Base-by-base conservation (phyloP, 2,329 filamentous ascomycete genomes). In the Diaporthe sp. region DNA sequence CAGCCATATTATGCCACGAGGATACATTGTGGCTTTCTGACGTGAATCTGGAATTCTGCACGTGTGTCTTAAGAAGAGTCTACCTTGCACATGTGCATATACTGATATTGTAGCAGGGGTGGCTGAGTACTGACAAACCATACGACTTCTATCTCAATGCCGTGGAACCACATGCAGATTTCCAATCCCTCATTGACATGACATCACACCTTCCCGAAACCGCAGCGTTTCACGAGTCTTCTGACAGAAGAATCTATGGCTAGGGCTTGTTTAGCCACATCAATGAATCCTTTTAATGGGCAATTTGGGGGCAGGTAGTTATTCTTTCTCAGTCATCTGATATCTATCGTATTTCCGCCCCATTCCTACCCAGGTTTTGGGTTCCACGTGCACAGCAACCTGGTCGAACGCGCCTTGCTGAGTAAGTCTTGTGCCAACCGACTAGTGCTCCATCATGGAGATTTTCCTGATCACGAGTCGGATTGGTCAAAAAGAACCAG, bases 21-120 rank as follows among this genome's bases (percentile, higher is more conserved):
- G 55, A 34, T 58, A 58, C 34, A 6, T 34, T 20, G 58, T 28
- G 58, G 31, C 58, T 61, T 61, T 37, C 58, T 61, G 37, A 61
- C 57, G 0, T 20, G 58, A 28, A 42, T 6, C n/a, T 25, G 12
- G 42, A 42, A 9, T 42, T 61, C 13, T 28, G 34, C 10, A 28
- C 17, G 58, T 8, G 25, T 1, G 37, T 6, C 5, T 17, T 5
- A 15, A 3, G 9, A n/a, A 55, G 34, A 34, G 6, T 39, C 57
- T 25, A 22, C 57, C 34, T 39, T 25, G 34, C 13, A 25, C 22
- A 9, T 20, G 25, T 25, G 34, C 13, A 25, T 31, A 9, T 20
- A 39, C 1, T 25, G 4, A 58, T 22, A 20, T 4, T 31, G n/a
- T 25, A 39, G 12, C 22, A 60, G 58, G 7, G n/a, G 37, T 28